These are phyloP conservation scores for Magnusiomyces paraingens DNA, from an alignment of 1,139 yeast genomes.

Conservation along the genomic window DNA sequence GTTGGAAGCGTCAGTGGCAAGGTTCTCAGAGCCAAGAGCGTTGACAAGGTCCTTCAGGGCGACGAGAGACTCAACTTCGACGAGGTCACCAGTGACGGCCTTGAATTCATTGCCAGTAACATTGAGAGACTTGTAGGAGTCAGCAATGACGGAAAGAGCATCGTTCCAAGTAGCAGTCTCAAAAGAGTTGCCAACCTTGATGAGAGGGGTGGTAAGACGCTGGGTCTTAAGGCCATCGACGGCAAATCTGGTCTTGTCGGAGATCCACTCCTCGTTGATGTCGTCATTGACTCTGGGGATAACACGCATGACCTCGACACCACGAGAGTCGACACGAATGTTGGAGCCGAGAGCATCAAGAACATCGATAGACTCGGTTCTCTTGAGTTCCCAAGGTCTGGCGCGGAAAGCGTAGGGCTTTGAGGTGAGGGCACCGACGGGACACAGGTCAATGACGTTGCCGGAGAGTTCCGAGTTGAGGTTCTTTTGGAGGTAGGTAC, in stretches of 20 bases:
- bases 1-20: conserved; percentile 59
- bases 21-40: conserved; percentile 73
- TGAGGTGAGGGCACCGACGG: conserved; percentile 87
- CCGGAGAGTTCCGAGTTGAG: conserved; percentile 84
- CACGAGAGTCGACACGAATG: conserved; percentile 80
- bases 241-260: conserved; percentile 82
- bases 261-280: conserved; percentile 87
- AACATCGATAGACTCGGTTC: conserved; percentile 84
- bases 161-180: conserved; percentile 85
- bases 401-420: conserved; percentile 90
- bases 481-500: conserved; percentile 81
- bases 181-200: conserved; percentile 65
- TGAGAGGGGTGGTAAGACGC: conserved; percentile 75
- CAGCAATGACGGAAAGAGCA: conserved; percentile 65
- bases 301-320: conserved; percentile 83
- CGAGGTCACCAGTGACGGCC: conserved; percentile 76
- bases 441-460: conserved; percentile 82
- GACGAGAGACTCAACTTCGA: conserved; percentile 78
- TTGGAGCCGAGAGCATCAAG: conserved; percentile 80
- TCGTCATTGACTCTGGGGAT: conserved; percentile 83
- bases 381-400: conserved; percentile 90
- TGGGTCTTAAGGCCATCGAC: conserved; percentile 84
- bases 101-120: conserved; percentile 70
- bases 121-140: conserved; percentile 50
- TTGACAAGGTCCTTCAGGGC: conserved; percentile 76